phyloP scores from a whole-genome alignment of 2,329 filamentous ascomycete genomes.

The Pseudocercospora cruenta region DNA sequence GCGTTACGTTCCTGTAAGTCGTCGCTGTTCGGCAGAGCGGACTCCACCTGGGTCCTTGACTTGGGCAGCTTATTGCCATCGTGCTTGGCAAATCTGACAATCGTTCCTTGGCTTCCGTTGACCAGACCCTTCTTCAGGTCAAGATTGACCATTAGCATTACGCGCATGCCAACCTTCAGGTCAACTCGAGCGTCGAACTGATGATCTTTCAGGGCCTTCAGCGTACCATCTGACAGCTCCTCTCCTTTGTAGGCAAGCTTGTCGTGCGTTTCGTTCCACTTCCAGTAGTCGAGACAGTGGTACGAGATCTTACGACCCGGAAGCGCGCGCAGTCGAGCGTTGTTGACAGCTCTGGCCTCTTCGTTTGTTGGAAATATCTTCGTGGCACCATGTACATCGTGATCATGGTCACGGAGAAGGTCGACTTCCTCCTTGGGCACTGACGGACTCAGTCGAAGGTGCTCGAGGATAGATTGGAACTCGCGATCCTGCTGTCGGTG shows the following conservation, averaged over 20 bases:
- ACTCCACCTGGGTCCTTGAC: too few species aligned
- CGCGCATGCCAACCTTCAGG: constrained; percentile 57
- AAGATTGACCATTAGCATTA: constrained; percentile 58
- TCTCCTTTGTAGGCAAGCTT: too few species aligned
- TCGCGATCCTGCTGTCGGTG: constrained; percentile 59
- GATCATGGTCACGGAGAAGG: background rate
- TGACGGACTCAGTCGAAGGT: too few species aligned
- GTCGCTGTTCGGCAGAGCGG: background rate
- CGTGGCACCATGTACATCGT: background rate
- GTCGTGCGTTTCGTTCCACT: too few species aligned
- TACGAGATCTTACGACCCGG: background rate
- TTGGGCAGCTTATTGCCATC: too few species aligned
- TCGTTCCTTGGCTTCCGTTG: constrained; percentile 54
- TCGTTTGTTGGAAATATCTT: background rate
- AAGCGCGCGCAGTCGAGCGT: background rate
- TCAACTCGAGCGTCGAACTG: too few species aligned
- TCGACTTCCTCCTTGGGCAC: too few species aligned
- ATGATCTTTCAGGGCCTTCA: constrained; percentile 37
- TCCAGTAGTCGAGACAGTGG: constrained; percentile 10
- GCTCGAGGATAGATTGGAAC: constrained; percentile 49
- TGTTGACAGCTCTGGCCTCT: constrained; percentile 7
- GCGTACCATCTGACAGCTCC: too few species aligned
- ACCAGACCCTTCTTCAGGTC: constrained; percentile 47
- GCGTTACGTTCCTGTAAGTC: background rate
- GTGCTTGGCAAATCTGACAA: constrained; percentile 44